Conservation (phyloP, 352 stramenopile species). For the Thraustochytrium sp. region DNA sequence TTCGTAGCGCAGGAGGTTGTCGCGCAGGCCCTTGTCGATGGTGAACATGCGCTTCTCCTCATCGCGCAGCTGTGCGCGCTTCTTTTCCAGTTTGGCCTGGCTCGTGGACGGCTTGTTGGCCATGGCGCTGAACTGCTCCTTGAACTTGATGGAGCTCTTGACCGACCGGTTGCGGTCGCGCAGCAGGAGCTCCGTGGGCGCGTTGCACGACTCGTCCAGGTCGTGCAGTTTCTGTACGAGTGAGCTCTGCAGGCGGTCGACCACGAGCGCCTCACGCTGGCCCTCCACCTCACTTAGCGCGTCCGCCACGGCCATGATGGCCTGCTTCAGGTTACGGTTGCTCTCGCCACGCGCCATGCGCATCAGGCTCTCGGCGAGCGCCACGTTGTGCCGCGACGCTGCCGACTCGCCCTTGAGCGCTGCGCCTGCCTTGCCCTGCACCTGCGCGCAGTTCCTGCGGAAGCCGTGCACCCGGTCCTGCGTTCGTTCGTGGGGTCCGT, state of each 20-base stretch:
- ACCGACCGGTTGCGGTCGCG: not conserved
- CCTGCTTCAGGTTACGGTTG: not conserved
- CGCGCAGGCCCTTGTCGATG: slow-evolving; percentile 5
- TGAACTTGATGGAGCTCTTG: slow-evolving; percentile 40
- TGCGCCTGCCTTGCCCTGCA: not conserved
- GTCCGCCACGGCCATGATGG: not conserved
- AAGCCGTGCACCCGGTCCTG: not conserved
- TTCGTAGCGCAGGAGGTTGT: slow-evolving; percentile 32
- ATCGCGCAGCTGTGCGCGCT: not conserved
- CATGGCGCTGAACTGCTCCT: slow-evolving; percentile 1
- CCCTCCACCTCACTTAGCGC: slow-evolving; percentile 7
- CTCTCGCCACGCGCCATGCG: not conserved
- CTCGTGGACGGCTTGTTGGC: not conserved
- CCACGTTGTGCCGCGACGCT: slow-evolving; percentile 18
- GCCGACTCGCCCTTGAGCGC: not conserved
- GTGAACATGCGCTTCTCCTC: slow-evolving; percentile 31
- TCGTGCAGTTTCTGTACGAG: slow-evolving; percentile 18
- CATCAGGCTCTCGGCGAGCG: not conserved
- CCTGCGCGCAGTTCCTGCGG: not conserved
- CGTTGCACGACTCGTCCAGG: slow-evolving; percentile 30
- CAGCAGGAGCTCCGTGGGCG: not conserved
- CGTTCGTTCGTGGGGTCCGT: not conserved
- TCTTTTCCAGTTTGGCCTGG: slow-evolving; percentile 30
- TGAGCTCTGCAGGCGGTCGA: not conserved
- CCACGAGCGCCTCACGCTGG: not conserved